Evolutionary conservation across 495 filamentous ascomycete genomes (phyloP), one percentile per base, ranked within the genome.

Genomic region (Evernia prunastri): DNA sequence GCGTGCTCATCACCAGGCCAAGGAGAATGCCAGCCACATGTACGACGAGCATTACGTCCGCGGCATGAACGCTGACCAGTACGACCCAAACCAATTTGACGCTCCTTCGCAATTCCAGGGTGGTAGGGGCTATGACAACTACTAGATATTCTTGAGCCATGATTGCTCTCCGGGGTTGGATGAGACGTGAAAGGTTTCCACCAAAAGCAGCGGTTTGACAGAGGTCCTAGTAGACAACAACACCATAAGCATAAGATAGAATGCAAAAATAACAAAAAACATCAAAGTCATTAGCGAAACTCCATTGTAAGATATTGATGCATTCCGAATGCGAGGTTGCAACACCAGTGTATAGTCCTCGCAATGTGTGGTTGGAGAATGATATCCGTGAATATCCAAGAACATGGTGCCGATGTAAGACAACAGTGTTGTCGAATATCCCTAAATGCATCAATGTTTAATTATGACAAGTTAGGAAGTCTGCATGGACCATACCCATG

Each of bases 1-100:
- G 78, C 75, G 79, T 70, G 85, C 87, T 59, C 85, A 87, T 70
- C 79, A 81, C 61, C 80, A 89, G 61, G 88, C 89, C 58, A 81
- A 84, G 76, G 67, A 83, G 78, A 84, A 86, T 68, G 84, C 83
- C 42, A 75, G 87, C 75, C 59, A 81, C 39, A 75, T 89, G 77
- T 89, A 89, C 67, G 80, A 85, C 61, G 75, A 86, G 70, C 81
- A 84, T 68, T 86, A 86, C 72, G 75, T 80, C 65, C 51, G 51
- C 0, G 51, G 51, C 51, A 13, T 20, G 51, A 70, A 74, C 45
- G 73, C 72, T 56, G 73, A 77, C 60, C 63, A 80, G 58, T 82
- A 76, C 61, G 72, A 83, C 63, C 78, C 78, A 31, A 69, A 72
- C 57, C 72, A 72, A 63, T 76, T 76, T 63, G 66, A 51, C 37